A percentile compares a stretch with the other conserved stretches of the same genome.
Evolutionary conservation across 495 filamentous ascomycete species (phyloP).

Genomic region (Durotheca rogersii): DNA sequence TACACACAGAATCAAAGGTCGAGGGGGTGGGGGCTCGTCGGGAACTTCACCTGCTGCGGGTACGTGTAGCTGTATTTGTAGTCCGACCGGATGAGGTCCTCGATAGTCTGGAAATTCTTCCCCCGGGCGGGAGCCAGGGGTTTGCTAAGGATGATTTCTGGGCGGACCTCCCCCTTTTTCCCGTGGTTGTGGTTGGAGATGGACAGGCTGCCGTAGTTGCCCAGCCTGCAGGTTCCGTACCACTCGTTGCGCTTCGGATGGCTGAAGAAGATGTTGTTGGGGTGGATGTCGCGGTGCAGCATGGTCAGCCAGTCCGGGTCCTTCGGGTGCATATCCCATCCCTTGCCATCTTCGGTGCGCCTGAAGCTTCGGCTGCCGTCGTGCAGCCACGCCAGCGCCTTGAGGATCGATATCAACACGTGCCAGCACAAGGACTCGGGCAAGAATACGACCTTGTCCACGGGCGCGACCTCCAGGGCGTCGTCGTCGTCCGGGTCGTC

Average conservation of each 20-base stretch:
- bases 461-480: no score
- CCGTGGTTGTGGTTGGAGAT: slow-evolving; percentile 36
- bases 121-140: slow-evolving; percentile 18
- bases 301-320: slow-evolving; percentile 48
- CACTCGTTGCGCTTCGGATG: slow-evolving; percentile 46
- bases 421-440: slow-evolving; percentile 51
- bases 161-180: neutral
- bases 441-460: slow-evolving; percentile 22
- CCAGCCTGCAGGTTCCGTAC: slow-evolving; percentile 52
- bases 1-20: no score
- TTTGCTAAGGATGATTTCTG: slow-evolving; percentile 10
- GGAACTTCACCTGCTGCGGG: slow-evolving; percentile 26
- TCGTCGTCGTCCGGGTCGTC: slow-evolving; percentile 4
- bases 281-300: slow-evolving; percentile 44
- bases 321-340: neutral
- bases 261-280: slow-evolving; percentile 47
- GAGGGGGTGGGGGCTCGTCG: neutral
- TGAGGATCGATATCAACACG: slow-evolving; percentile 40
- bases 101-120: slow-evolving; percentile 1
- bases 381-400: slow-evolving; percentile 46
- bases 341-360: neutral
- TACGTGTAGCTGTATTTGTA: slow-evolving; percentile 13
- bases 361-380: slow-evolving; percentile 35
- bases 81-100: slow-evolving; percentile 15
- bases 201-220: slow-evolving; percentile 40